Evolutionary conservation across 306 rosid genomes (phyloP), one percentile per base, ranked within the genome.

Genomic region (Canavalia ensiformis): DNA sequence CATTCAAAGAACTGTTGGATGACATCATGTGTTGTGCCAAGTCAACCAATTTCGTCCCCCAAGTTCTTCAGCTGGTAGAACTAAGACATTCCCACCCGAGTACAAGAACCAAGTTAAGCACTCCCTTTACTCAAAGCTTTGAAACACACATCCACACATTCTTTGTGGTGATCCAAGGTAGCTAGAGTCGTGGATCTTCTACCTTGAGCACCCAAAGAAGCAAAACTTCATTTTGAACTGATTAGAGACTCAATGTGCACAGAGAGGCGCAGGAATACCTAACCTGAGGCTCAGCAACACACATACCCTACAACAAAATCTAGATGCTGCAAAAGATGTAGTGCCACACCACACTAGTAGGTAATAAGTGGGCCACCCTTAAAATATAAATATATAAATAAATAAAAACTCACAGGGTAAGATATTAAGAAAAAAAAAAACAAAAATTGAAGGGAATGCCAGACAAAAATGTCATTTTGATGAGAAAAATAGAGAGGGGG

Each of bases 151-250:
- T 50, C 44, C 33, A 18, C 79, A 9, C 60, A 73, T 72, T 50
- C 95, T 94, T 86, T 82, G 86, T 41, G 82, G 57, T 80, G 91
- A 91, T 91, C 91, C 63, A 84, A 46, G 67, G 83, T 78, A 94
- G 68, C 86, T 91, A 75, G 25, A 18, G 25, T 18, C 91, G 88
- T 86, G 84, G 93, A 87, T 89, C 90, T 76, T 88, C 90, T 81
- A 77, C 87, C 89, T 89, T 73, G 81, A 84, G 74, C 28, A 86
- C 80, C 87, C 88, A 87, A 65, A 90, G 84, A 86, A 92, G 86
- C 77, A 81, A 83, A 74, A 60, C 76, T 79, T 88, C 78, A 77
- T 85, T 81, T 82, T 50, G 41, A 85, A 71, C 80, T 83, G 25
- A 81, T 84, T 25, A 68, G 59, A 82, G 70, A 87, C 88, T 58